These are phyloP conservation scores for Cardamine resedifolia DNA, from an alignment of 345 rosid genomes.

Conservation along the genomic window DNA sequence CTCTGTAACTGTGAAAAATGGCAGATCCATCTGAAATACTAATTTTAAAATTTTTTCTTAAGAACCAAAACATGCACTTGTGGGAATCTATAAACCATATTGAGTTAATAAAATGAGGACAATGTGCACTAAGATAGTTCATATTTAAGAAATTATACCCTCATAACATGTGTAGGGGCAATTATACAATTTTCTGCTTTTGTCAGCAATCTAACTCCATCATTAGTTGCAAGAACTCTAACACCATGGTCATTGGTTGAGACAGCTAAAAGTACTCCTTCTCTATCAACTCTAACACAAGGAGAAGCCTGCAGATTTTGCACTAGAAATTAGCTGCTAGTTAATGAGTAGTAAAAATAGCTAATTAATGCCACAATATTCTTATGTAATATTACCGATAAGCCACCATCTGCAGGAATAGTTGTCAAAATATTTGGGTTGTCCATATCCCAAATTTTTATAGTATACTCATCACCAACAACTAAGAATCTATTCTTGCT, in stretches of 20 bases:
- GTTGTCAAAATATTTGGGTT: conserved; percentile 53
- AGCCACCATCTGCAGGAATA: conserved; percentile 78
- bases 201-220: conserved; percentile 66
- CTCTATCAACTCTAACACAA: conserved; percentile 72
- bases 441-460: conserved; percentile 92
- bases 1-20: conserved; percentile 54
- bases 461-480: conserved; percentile 75
- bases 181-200: conserved; percentile 64
- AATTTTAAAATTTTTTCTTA: conserved; percentile 53
- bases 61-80: conserved; percentile 51
- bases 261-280: conserved; percentile 76
- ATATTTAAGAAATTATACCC: conserved; percentile 43
- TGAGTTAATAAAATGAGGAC: not conserved
- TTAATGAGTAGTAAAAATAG: not conserved
- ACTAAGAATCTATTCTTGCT: conserved; percentile 78
- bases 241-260: conserved; percentile 76
- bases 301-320: conserved; percentile 70
- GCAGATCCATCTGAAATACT: conserved; percentile 54
- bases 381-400: conserved; percentile 51
- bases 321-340: conserved; percentile 16
- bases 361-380: not conserved
- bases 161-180: conserved; percentile 61
- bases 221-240: conserved; percentile 75
- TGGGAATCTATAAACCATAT: conserved; percentile 48
- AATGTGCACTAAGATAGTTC: not conserved